These are phyloP conservation scores for Lonicera japonica DNA, from an alignment of 129 eudicot genomes.

Conservation along the genomic window DNA sequence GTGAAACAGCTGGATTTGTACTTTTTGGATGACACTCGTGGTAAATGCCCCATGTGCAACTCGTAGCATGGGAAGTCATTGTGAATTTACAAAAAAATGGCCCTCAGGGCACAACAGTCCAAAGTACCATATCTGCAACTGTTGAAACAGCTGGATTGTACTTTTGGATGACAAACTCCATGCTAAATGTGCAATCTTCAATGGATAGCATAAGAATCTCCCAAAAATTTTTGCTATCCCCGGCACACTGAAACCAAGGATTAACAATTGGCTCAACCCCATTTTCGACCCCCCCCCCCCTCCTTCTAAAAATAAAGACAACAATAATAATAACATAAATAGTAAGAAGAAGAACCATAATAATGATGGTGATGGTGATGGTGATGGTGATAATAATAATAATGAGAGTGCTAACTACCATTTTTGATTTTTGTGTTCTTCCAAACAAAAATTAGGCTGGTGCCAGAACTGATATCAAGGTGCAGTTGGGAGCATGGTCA, in stretches of 20 bases:
- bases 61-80: not conserved
- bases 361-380: too few species aligned
- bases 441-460: conserved; percentile 40
- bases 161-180: too few species aligned
- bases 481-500: conserved; percentile 91
- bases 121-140: too few species aligned
- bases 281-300: not conserved
- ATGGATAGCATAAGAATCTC: conserved; percentile 17
- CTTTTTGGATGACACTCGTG: conserved; percentile 19
- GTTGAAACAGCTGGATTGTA: too few species aligned
- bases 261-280: conserved; percentile 10
- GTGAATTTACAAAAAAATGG: too few species aligned
- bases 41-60: conserved; percentile 8
- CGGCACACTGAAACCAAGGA: conserved; percentile 13
- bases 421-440: conserved; percentile 4
- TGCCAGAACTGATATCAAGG: conserved; percentile 51
- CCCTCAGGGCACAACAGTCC: too few species aligned
- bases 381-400: too few species aligned
- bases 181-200: not conserved
- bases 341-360: too few species aligned
- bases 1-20: conserved; percentile 37
- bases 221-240: conserved; percentile 22
- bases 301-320: not conserved
- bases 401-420: conserved; percentile 5
- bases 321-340: not conserved